phyloP scores from a whole-genome alignment of 192 early-diverging fungal genomes.

The Kickxella alabastrina region DNA sequence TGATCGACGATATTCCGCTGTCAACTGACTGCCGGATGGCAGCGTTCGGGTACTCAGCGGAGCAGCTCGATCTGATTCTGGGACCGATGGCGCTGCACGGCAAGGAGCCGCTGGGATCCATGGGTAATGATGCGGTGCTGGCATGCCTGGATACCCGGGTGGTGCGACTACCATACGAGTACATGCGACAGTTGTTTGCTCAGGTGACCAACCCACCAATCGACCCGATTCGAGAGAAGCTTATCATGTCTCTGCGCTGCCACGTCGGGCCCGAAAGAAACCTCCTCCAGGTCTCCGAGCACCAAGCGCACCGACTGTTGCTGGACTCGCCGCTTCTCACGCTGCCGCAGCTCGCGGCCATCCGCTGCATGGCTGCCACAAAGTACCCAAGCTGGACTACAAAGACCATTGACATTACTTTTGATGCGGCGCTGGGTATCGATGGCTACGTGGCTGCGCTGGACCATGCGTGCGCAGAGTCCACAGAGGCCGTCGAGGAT shows the following conservation, averaged over 20 bases:
- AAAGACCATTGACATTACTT: slow-evolving; percentile 81
- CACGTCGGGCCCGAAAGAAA: slow-evolving; percentile 94
- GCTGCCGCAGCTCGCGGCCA: slow-evolving; percentile 72
- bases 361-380: slow-evolving; percentile 66
- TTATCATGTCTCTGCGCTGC: slow-evolving; percentile 96
- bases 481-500: slow-evolving; percentile 69
- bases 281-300: slow-evolving; percentile 76
- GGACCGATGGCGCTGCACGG: slow-evolving; percentile 86
- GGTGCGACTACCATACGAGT: slow-evolving; percentile 91
- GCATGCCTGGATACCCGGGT: slow-evolving; percentile 86
- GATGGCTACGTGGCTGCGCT: slow-evolving; percentile 72
- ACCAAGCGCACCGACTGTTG: slow-evolving; percentile 73
- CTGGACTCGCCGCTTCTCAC: slow-evolving; percentile 88
- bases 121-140: slow-evolving; percentile 95
- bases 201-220: slow-evolving; percentile 99
- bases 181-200: slow-evolving; percentile 96
- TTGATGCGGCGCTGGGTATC: slow-evolving; percentile 67
- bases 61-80: slow-evolving; percentile 87
- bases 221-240: slow-evolving; percentile 97
- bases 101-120: slow-evolving; percentile 96
- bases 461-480: slow-evolving; percentile 85
- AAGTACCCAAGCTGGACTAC: slow-evolving; percentile 67
- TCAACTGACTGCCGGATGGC: slow-evolving; percentile 74
- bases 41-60: slow-evolving; percentile 88
- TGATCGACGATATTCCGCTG: slow-evolving; percentile 61